Conservation (phyloP, 495 filamentous ascomycete genomes). For the Jackrogersella minutella region DNA sequence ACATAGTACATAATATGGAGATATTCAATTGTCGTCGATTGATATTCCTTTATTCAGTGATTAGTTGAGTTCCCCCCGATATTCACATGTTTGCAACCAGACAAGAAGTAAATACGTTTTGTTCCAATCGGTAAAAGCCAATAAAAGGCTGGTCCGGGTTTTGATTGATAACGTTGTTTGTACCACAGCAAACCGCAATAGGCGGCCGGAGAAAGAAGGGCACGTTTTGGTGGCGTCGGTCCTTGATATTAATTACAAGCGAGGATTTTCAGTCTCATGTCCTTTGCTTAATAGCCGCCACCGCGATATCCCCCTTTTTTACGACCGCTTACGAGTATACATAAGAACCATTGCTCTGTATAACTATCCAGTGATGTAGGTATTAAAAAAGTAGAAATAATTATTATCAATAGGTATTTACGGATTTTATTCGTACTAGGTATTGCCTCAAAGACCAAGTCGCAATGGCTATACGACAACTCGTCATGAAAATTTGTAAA, state of each 20-base stretch:
- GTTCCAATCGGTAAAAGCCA: conserved; percentile 3
- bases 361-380: no score
- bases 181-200: conserved; percentile 13
- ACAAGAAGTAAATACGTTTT: not conserved
- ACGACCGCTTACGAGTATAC: not conserved
- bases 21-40: conserved; percentile 5
- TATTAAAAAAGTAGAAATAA: no score
- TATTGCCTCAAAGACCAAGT: no score
- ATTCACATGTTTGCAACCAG: conserved; percentile 6
- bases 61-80: conserved; percentile 15
- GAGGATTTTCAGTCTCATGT: not conserved
- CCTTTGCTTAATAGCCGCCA: not conserved
- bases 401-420: no score
- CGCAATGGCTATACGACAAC: no score
- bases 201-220: not conserved
- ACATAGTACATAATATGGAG: no score
- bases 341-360: no score
- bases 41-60: not conserved
- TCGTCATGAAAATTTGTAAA: no score
- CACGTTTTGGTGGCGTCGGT: not conserved
- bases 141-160: conserved; percentile 16
- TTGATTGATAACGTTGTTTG: conserved; percentile 26
- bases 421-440: no score
- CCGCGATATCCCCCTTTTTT: not conserved
- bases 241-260: not conserved